These are phyloP conservation scores for Agrocybe praecox DNA, from an alignment of 768 basidiomycete genomes.

Conservation along the genomic window DNA sequence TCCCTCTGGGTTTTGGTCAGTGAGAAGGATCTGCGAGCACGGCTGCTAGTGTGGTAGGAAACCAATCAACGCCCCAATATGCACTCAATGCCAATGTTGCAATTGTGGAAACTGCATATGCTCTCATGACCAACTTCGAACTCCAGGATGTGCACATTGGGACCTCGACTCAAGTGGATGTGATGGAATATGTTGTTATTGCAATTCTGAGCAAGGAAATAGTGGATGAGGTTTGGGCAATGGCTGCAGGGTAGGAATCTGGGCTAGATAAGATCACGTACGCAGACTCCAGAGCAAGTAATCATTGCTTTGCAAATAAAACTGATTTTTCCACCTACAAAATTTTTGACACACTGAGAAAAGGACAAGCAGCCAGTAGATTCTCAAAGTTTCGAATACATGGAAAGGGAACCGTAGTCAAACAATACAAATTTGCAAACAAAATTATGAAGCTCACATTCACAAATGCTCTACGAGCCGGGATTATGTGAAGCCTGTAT, in stretches of 20 bases:
- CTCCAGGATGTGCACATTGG: too few species aligned
- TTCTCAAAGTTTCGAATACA: constrained; percentile 17
- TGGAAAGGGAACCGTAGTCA: constrained; percentile 20
- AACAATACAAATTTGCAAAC: constrained; percentile 8
- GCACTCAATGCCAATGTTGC: neutral
- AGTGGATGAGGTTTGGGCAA: too few species aligned
- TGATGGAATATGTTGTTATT: too few species aligned
- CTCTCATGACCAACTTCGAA: too few species aligned
- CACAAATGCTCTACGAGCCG: too few species aligned
- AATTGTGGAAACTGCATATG: neutral
- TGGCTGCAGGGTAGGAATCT: neutral
- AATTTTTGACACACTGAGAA: neutral
- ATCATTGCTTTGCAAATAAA: constrained; percentile 23
- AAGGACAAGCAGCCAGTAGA: constrained; percentile 9
- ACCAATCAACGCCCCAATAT: neutral
- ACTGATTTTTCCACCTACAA: constrained; percentile 17
- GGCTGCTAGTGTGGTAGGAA: too few species aligned
- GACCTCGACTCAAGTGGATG: too few species aligned
- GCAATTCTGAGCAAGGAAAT: too few species aligned
- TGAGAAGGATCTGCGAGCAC: neutral
- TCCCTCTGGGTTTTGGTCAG: constrained; percentile 21
- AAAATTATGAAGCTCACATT: constrained; percentile 14
- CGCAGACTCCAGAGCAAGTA: constrained; percentile 22
- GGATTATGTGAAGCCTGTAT: too few species aligned
- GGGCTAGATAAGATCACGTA: neutral